Base-by-base conservation (phyloP, 108 stramenopile species). In the Mediolabrus comicus region DNA sequence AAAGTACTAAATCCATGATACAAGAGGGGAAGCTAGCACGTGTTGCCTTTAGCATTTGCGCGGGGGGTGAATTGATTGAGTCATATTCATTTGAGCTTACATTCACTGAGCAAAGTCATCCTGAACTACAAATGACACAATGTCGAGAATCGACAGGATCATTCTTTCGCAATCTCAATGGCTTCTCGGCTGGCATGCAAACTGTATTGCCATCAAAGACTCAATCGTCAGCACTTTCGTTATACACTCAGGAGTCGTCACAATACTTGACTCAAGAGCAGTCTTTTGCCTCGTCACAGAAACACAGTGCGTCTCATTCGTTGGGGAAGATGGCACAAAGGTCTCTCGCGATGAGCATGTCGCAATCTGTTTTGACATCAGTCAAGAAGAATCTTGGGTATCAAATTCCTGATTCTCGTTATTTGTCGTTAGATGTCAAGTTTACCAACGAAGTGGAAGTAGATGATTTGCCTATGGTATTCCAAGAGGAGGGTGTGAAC, bases 161-260 rank as follows among this genome's bases (percentile, higher is more conserved):
- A 25, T 63, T 76, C 62, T 76, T 76, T 58, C 75, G 62, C 28
- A 76, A 76, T 64, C 67, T 76, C 67, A 76, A 76, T 29, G 75
- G 75, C 28, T 76, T 46, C 32, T 62, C 66, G 5, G 67, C 62
- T 12, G 75, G 67, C 6, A 43, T n/a, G n/a, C 16, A 17, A 22
- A 22, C 46, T 17, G 8, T 49, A 1, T 6, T 49, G 11, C 46
- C 46, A 22, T 4, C 46, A 49, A 49, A 22, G 46, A 49, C 46
- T 1, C 46, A 49, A 49, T 49, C 46, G 19, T 22, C 46, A 49
- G 8, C 22, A 6, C 16, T 9, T 9, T 24, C 46, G 22, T 22
- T 17, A 22, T 49, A n/a, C 46, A 49, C 46, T 22, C 46, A 49
- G n/a, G 46, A 17, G 4, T 49, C 46, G 19, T 49, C 46, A 9